Base-by-base conservation (phyloP, 176 grass and related monocot species). In the Oryza nivara region DNA sequence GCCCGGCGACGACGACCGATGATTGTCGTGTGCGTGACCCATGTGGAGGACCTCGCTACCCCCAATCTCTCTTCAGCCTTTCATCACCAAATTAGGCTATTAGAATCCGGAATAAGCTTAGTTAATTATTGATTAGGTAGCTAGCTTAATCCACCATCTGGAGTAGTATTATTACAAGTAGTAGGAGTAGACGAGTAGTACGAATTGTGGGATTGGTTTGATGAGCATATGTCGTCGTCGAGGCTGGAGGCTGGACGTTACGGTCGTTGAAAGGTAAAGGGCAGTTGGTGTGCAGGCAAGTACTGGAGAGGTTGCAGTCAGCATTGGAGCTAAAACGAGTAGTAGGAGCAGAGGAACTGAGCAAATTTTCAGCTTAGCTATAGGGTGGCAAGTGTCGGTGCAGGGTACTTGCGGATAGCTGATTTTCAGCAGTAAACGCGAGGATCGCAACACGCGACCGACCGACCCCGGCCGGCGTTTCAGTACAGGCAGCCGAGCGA, bases 371-470 rank as follows among this genome's bases (percentile, higher is more conserved):
- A 49, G 47, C 54, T 20, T 8, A 7, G 17, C 0, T 7, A 20
- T 20, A 60, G 19, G n/a, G 44, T 11, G 20, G 72, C 25, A 5
- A 3, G 75, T 79, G 83, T 86, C 83, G 83, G 83, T 79, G 75
- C 67, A 63, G 1, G 56, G 75, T 11, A 0, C 65, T 16, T 48
- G 74, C 61, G 20, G 9, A 44, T 3, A 63, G 58, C 58, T n/a
- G 58, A 63, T 63, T 63, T 63, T 23, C 58, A 23, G 58, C 58
- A 80, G 67, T 11, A 40, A 22, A 34, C 66, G 34, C 38, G 8
- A 15, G 51, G 75, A 86, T 65, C 25, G 84, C 76, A 79, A 86
- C 84, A 40, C 9, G 43, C 76, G 20, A 86, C 28, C 84, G 68
- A 63, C 68, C 84, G 64, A 19, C 43, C 9, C 68, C 84, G 64